Evolutionary conservation across 306 rosid species (phyloP).

Genomic region (Ochetophila trinervis): DNA sequence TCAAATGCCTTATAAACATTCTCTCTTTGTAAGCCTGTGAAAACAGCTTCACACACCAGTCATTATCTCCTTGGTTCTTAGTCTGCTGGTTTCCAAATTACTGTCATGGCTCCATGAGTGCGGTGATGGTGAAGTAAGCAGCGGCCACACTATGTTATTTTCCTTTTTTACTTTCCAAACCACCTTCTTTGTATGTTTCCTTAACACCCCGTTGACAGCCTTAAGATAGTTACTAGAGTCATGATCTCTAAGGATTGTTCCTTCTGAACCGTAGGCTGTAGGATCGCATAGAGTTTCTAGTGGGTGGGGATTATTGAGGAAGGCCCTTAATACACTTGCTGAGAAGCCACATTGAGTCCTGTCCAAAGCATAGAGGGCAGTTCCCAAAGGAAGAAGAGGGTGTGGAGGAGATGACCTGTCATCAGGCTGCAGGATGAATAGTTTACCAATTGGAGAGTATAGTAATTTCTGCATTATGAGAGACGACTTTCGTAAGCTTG

Average conservation of each 20-base stretch:
- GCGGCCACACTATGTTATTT: slow-evolving; percentile 54
- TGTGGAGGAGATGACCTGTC: slow-evolving; percentile 77
- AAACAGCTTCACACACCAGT: slow-evolving; percentile 38
- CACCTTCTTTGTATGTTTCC: slow-evolving; percentile 46
- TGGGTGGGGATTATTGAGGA: slow-evolving; percentile 83
- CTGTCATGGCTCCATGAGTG: slow-evolving; percentile 62
- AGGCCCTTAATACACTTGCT: slow-evolving; percentile 46
- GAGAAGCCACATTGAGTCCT: slow-evolving; percentile 48
- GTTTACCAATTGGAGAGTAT: slow-evolving; percentile 75
- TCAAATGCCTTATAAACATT: slow-evolving; percentile 5
- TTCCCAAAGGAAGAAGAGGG: slow-evolving; percentile 66
- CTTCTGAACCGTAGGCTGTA: slow-evolving; percentile 83
- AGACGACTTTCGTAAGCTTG: neutral
- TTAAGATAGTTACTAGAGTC: slow-evolving; percentile 85
- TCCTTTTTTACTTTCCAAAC: slow-evolving; percentile 37
- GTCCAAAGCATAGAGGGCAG: slow-evolving; percentile 61
- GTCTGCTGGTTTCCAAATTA: slow-evolving; percentile 29
- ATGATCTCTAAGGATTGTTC: slow-evolving; percentile 80
- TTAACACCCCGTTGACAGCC: slow-evolving; percentile 58
- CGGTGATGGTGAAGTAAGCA: slow-evolving; percentile 61
- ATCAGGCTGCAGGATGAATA: slow-evolving; percentile 81
- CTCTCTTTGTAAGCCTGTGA: slow-evolving; percentile 1
- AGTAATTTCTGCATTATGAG: slow-evolving; percentile 55
- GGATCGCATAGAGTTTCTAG: slow-evolving; percentile 84
- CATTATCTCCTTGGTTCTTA: slow-evolving; percentile 52